Conservation (phyloP, 1,284 basidiomycete species). For the Pterula multifida region DNA sequence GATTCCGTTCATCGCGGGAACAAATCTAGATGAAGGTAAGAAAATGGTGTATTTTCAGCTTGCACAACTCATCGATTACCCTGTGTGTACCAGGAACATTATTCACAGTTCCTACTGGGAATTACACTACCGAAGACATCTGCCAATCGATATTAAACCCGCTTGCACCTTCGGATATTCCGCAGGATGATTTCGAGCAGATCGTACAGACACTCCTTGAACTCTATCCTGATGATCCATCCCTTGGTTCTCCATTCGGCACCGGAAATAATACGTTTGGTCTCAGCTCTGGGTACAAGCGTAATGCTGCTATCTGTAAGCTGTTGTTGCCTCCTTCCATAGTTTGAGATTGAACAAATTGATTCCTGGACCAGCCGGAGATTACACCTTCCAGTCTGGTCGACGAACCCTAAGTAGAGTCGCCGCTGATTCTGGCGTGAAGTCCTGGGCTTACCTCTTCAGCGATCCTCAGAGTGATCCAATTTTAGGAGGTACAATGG, state of each 20-base stretch:
- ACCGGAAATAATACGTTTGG: conserved; percentile 15
- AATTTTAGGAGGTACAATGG: not conserved
- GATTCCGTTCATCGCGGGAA: not conserved
- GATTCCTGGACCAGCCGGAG: not conserved
- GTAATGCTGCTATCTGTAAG: conserved; percentile 8
- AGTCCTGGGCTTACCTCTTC: not conserved
- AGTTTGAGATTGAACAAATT: not conserved
- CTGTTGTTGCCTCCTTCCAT: not conserved
- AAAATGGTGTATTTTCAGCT: not conserved
- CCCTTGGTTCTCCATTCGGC: conserved; percentile 13
- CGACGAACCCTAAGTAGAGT: not conserved
- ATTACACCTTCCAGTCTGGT: not conserved
- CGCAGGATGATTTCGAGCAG: conserved; percentile 1
- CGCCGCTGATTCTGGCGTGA: not conserved
- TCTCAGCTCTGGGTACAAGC: conserved; percentile 1
- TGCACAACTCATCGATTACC: not conserved
- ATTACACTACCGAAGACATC: conserved; percentile 7
- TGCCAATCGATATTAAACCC: not conserved
- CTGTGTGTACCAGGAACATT: not conserved
- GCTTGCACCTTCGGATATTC: conserved; percentile 2
- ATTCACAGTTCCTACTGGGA: conserved; percentile 4
- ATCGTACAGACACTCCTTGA: conserved; percentile 6
- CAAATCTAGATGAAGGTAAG: conserved; percentile 1
- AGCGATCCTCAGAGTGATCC: not conserved
- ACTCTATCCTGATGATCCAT: conserved; percentile 13